These are phyloP conservation scores for Phylloboletellus chloephorus DNA, from an alignment of 1,284 basidiomycete genomes.

Conservation along the genomic window DNA sequence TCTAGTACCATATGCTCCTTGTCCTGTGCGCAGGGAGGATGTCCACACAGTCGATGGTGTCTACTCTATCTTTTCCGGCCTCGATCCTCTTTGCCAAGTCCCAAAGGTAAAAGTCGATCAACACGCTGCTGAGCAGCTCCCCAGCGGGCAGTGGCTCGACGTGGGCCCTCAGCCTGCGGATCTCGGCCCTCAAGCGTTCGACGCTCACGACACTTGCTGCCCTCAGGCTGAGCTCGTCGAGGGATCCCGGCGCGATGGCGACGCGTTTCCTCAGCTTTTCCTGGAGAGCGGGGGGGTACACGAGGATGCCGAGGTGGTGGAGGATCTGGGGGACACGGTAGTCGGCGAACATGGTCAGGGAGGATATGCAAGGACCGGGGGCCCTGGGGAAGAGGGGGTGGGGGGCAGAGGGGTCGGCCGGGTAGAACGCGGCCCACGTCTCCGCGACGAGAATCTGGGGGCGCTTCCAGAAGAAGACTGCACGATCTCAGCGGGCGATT, in stretches of 20 bases:
- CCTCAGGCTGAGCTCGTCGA: constrained; percentile 68
- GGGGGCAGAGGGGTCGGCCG: constrained; percentile 33
- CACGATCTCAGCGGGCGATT: background rate
- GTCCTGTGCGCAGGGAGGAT: constrained; percentile 71
- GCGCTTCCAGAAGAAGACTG: constrained; percentile 78
- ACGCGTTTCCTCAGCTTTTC: constrained; percentile 41
- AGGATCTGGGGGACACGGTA: constrained; percentile 83
- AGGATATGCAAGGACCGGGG: constrained; percentile 51
- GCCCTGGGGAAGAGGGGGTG: constrained; percentile 66
- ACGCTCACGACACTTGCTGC: constrained; percentile 73
- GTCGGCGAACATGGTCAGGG: constrained; percentile 84
- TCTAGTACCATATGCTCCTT: constrained; percentile 77
- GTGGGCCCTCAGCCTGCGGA: constrained; percentile 16
- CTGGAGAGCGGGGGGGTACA: constrained; percentile 56
- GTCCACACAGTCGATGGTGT: constrained; percentile 51
- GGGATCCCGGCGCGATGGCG: constrained; percentile 48
- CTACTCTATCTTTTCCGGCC: constrained; percentile 48
- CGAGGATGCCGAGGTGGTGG: constrained; percentile 68
- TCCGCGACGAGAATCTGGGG: constrained; percentile 83
- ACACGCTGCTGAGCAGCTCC: constrained; percentile 62
- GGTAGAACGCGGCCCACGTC: constrained; percentile 77
- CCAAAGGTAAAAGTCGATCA: constrained; percentile 85
- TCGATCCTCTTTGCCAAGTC: constrained; percentile 77
- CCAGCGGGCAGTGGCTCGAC: background rate
- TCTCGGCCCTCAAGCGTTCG: constrained; percentile 56